Percentiles rank a stretch among this genome's conserved stretches.
Conservation (phyloP, 78 protist genomes). For the Dictyostelium citrinum region DNA sequence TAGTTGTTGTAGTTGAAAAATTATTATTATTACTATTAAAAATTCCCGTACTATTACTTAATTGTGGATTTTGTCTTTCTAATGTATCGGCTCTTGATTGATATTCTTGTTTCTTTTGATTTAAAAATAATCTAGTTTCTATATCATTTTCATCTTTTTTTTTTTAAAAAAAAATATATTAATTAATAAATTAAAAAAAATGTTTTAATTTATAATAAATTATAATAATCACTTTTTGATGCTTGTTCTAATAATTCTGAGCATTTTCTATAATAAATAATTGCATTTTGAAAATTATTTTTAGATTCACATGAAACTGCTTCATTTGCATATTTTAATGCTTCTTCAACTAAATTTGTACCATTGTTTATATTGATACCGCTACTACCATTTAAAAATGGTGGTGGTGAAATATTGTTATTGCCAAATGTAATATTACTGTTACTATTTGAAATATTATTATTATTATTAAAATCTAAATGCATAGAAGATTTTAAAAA, state of each 20-base stretch:
- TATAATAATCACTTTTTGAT: no score
- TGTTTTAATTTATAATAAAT: no score
- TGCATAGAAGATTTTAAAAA: slow-evolving; percentile 7
- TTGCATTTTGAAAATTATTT: slow-evolving; percentile 22
- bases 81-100: slow-evolving; percentile 26
- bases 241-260: slow-evolving; percentile 43
- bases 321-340: slow-evolving; percentile 41
- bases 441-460: neutral
- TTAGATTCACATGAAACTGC: slow-evolving; percentile 36
- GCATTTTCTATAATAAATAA: slow-evolving; percentile 17
- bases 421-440: neutral
- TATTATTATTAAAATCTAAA: neutral
- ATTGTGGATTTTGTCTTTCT: neutral
- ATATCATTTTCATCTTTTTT: slow-evolving; percentile 22
- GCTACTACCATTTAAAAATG: neutral
- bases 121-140: slow-evolving; percentile 43
- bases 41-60: neutral
- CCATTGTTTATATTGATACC: neutral
- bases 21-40: neutral
- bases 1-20: neutral
- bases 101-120: slow-evolving; percentile 70
- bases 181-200: no score
- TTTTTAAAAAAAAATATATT: no score
- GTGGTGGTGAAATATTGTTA: neutral
- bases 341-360: slow-evolving; percentile 20